These are phyloP conservation scores for Chamaenerion angustifolium DNA, from an alignment of 345 rosid genomes.

Conservation along the genomic window DNA sequence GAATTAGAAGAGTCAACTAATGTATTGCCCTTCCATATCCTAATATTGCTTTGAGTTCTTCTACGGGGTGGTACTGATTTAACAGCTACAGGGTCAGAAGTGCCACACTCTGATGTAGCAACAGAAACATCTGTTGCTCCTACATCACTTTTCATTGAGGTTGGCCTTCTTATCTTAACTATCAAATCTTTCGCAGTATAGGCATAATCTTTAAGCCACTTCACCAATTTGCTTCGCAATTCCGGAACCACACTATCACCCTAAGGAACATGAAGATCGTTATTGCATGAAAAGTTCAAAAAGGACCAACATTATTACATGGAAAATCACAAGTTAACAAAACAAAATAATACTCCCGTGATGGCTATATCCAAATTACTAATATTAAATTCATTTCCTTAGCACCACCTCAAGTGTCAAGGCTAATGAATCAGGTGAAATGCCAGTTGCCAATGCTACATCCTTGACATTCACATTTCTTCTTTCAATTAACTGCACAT, in stretches of 20 bases:
- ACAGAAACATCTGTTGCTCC: conserved; percentile 23
- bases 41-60: conserved; percentile 43
- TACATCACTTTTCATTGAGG: conserved; percentile 28
- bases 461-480: conserved; percentile 75
- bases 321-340: too few species aligned
- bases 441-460: conserved; percentile 65
- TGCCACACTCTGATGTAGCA: conserved; percentile 28
- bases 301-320: neutral
- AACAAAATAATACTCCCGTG: too few species aligned
- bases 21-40: conserved; percentile 24
- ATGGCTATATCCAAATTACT: neutral
- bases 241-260: conserved; percentile 52
- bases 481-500: conserved; percentile 58
- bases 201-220: conserved; percentile 74
- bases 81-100: conserved; percentile 43
- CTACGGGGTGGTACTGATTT: conserved; percentile 52
- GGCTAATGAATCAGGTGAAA: conserved; percentile 44
- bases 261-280: conserved; percentile 17
- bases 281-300: neutral
- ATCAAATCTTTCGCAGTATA: conserved; percentile 29
- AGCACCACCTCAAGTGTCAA: conserved; percentile 49
- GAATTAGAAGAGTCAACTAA: conserved; percentile 26
- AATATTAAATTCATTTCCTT: neutral
- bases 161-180: conserved; percentile 27
- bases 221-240: conserved; percentile 41